Percentiles rank a stretch among this genome's conserved stretches.
These are phyloP conservation scores for Phaeosphaeriaceae sp. DNA, from an alignment of 2,329 filamentous ascomycete genomes.

Conservation along the genomic window DNA sequence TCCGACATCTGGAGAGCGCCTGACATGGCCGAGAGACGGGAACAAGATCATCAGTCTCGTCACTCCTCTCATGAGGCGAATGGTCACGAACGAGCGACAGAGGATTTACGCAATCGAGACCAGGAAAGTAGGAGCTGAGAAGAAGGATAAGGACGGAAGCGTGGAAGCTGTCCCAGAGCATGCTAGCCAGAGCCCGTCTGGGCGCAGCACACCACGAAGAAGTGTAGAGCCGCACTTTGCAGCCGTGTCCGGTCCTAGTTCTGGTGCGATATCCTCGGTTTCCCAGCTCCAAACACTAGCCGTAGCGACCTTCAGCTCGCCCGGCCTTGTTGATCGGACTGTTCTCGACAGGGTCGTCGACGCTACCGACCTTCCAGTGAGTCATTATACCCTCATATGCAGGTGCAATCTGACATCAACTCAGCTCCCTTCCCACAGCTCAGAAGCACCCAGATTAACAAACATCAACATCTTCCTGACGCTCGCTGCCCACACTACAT, in stretches of 20 bases:
- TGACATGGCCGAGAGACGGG: conserved; percentile 62
- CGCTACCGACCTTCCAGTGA: conserved; percentile 2
- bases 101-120: conserved; percentile 64
- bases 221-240: conserved; percentile 20
- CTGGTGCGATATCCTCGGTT: conserved; percentile 5
- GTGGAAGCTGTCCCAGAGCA: conserved; percentile 22
- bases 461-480: conserved; percentile 71
- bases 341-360: background rate
- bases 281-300: conserved; percentile 7
- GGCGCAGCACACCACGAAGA: conserved; percentile 1
- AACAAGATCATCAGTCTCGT: conserved; percentile 64
- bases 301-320: background rate
- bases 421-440: conserved; percentile 12
- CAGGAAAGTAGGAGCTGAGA: conserved; percentile 56
- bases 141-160: conserved; percentile 34
- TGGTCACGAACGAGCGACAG: conserved; percentile 68
- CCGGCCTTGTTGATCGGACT: background rate
- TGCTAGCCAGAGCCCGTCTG: background rate
- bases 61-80: conserved; percentile 63
- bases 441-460: conserved; percentile 20
- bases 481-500: conserved; percentile 1
- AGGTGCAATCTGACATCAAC: background rate
- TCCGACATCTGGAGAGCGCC: conserved; percentile 40
- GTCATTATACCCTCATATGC: background rate
- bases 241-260: conserved; percentile 12